phyloP scores from a whole-genome alignment of 331 rosid genomes.

The Cydonia oblonga region DNA sequence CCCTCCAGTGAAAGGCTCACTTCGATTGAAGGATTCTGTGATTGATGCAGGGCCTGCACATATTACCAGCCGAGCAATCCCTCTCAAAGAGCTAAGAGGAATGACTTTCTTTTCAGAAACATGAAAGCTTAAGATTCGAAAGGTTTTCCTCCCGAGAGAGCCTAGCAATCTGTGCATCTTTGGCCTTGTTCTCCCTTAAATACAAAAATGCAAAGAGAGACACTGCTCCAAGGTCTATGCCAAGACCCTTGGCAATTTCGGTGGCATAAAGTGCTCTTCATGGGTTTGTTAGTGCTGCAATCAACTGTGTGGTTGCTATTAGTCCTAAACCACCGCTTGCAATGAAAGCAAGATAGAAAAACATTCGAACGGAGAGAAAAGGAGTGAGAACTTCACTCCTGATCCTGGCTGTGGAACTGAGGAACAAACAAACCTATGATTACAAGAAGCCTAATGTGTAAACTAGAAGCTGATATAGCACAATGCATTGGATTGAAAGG shows the following conservation, averaged over 20 bases:
- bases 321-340: conserved; percentile 68
- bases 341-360: conserved; percentile 73
- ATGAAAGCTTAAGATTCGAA: conserved; percentile 70
- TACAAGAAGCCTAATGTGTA: conserved; percentile 31
- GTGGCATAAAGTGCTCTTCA: conserved; percentile 47
- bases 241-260: conserved; percentile 53
- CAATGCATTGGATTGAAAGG: conserved; percentile 22
- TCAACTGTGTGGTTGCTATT: conserved; percentile 59
- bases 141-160: conserved; percentile 79
- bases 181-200: conserved; percentile 65
- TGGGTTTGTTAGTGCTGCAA: conserved; percentile 59
- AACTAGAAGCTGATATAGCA: conserved; percentile 30
- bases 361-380: conserved; percentile 90
- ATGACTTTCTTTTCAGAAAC: conserved; percentile 54
- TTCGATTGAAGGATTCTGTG: conserved; percentile 53
- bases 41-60: conserved; percentile 74
- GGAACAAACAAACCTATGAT: conserved; percentile 34
- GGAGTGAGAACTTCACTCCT: conserved; percentile 94
- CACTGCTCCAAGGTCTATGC: conserved; percentile 73
- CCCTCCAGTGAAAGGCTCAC: conserved; percentile 60
- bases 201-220: conserved; percentile 71
- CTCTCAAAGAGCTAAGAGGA: conserved; percentile 58
- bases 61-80: conserved; percentile 80
- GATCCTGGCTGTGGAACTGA: conserved; percentile 78
- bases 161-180: conserved; percentile 63